These are phyloP conservation scores for Candida tropicalis DNA, from an alignment of 1,139 yeast genomes.

Conservation along the genomic window DNA sequence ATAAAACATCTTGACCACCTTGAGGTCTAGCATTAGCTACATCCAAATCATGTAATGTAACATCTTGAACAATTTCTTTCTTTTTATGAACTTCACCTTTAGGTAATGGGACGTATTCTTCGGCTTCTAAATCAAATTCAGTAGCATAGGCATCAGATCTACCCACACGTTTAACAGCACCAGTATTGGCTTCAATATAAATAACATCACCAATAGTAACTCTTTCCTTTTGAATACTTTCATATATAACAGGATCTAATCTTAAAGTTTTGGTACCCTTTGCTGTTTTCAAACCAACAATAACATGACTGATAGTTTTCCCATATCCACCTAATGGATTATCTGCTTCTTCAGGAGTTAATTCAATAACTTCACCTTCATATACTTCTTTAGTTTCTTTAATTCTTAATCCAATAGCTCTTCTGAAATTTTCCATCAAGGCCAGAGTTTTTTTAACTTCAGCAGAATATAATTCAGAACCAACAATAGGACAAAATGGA, in stretches of 20 bases:
- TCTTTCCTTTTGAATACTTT: slow-evolving; percentile 92
- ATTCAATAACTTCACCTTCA: slow-evolving; percentile 96
- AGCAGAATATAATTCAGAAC: slow-evolving; percentile 92
- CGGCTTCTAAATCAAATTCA: slow-evolving; percentile 97
- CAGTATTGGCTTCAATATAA: slow-evolving; percentile 96
- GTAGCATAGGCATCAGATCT: slow-evolving; percentile 98
- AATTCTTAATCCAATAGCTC: slow-evolving; percentile 94
- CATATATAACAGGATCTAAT: slow-evolving; percentile 94
- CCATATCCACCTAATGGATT: slow-evolving; percentile 98
- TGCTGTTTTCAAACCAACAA: slow-evolving; percentile 92
- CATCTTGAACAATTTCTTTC: slow-evolving; percentile 97
- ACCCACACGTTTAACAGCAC: slow-evolving; percentile 96
- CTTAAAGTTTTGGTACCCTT: slow-evolving; percentile 93
- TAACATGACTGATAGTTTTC: slow-evolving; percentile 90
- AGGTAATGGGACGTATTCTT: slow-evolving; percentile 97
- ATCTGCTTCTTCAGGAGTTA: slow-evolving; percentile 96
- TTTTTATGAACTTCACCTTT: slow-evolving; percentile 99
- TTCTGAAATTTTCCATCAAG: slow-evolving; percentile 94
- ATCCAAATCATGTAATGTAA: slow-evolving; percentile 93
- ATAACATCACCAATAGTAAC: slow-evolving; percentile 96
- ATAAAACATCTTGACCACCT: slow-evolving; percentile 97
- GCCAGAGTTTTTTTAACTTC: slow-evolving; percentile 98
- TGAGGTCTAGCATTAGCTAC: slow-evolving; percentile 97
- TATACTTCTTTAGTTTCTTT: slow-evolving; percentile 97
- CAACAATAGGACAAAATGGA: slow-evolving; percentile 97